Evolutionary conservation across 139 green algal species (phyloP), one percentile per base, ranked within the genome.

Genomic region (Mesotaenium endlicherianum): DNA sequence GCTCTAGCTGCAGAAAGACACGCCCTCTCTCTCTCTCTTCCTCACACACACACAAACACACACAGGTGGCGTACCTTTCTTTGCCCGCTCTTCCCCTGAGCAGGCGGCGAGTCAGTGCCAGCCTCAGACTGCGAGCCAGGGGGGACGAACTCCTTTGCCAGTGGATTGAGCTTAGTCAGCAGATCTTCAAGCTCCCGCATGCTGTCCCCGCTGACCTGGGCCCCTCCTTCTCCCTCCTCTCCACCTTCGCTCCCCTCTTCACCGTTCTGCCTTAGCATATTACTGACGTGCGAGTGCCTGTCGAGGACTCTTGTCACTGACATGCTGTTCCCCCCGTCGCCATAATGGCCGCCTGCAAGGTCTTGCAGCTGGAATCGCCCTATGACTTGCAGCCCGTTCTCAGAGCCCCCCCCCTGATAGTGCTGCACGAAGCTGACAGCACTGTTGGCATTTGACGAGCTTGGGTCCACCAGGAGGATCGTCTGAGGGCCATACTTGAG

Each of bases 161-260:
- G 64, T n/a, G 81, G 81, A 47, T 87, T 87, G 3, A 87, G 80
- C 78, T 89, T 89, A n/a, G 81, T 84, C 11, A 87, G 81, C 38
- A 87, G 53, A 2, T 87, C 81, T 20, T 86, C 77, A 17, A 87
- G 81, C 47, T 87, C 81, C 4, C 57, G 34, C 79, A 87, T 86
- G 39, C 77, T 83, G 5, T 84, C 77, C 5, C 40, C 41, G 60
- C 39, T 39, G 8, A 3, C 4, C 69, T 77, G 41, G 41, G 31
- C 36, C 49, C 3, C 36, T 3, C n/a, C 3, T 5, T 53, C 69
- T 44, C 38, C 30, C 69, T 57, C 69, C 69, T 77, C 69, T 11
- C 60, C 60, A 11, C 11, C 60, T 72, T 38, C 60, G 8, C 60
- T 38, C 11, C 8, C 6, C 11, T 72, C 60, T 11, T 72, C 60